Evolutionary conservation across 345 rosid species (phyloP).

Genomic region (Acer campestre): DNA sequence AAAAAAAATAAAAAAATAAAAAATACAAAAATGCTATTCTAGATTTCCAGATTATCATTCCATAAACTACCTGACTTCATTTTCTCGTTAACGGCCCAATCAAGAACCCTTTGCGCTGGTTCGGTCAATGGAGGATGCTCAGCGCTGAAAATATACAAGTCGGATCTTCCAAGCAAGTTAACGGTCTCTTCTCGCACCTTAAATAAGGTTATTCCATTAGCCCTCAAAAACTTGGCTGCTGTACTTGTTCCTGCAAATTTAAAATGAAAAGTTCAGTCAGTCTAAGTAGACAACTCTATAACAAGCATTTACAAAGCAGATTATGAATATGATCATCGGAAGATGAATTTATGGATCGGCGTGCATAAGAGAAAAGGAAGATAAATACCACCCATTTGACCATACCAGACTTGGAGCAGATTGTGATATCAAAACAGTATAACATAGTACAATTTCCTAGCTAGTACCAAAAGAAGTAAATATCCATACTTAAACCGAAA

Average conservation of each 20-base stretch:
- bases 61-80: conserved; percentile 68
- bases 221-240: conserved; percentile 87
- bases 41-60: not conserved
- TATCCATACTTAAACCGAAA: no score
- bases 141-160: conserved; percentile 69
- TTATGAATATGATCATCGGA: no score
- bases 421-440: not conserved
- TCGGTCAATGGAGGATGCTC: conserved; percentile 87
- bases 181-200: conserved; percentile 74
- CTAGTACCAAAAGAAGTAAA: not conserved
- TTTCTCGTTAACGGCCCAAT: conserved; percentile 87
- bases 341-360: no score
- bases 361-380: not conserved
- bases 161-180: conserved; percentile 78
- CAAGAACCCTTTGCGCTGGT: conserved; percentile 82
- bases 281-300: not conserved
- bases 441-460: not conserved
- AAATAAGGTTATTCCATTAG: conserved; percentile 69
- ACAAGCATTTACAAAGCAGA: not conserved
- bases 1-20: no score
- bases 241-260: conserved; percentile 66
- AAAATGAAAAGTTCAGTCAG: conserved; percentile 9
- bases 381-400: not conserved
- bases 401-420: not conserved
- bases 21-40: not conserved